These are phyloP conservation scores for Durusdinium trenchii DNA, from an alignment of 73 alveolate species.

Conservation along the genomic window DNA sequence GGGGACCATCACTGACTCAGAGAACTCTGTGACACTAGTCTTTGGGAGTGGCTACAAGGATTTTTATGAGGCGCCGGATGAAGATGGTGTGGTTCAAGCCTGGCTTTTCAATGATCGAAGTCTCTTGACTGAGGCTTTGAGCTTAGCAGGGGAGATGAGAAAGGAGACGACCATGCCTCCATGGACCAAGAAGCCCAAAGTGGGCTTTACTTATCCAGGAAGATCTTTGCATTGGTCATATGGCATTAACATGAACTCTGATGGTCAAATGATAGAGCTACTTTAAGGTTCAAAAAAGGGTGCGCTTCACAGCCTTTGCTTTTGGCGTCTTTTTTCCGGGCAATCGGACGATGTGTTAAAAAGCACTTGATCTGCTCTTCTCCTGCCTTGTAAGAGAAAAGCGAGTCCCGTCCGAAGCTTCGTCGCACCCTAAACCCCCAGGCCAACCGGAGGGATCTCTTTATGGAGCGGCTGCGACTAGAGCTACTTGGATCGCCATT, in stretches of 20 bases:
- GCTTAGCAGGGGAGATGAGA: background rate
- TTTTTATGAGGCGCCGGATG: conserved; percentile 49
- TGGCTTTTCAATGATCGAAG: conserved; percentile 65
- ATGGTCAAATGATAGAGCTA: conserved; percentile 9
- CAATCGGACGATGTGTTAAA: too few relatives aligned
- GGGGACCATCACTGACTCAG: background rate
- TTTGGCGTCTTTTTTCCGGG: too few relatives aligned
- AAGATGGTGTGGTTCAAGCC: background rate
- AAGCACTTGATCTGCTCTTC: too few relatives aligned
- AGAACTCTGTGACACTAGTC: background rate
- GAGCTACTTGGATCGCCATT: conserved; percentile 65
- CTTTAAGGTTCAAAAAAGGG: background rate
- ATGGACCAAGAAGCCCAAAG: background rate
- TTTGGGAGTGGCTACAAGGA: conserved; percentile 49
- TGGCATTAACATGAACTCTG: background rate
- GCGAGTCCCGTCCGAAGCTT: too few relatives aligned
- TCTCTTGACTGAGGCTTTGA: conserved; percentile 10
- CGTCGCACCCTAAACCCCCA: too few relatives aligned
- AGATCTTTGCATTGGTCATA: conserved; percentile 81
- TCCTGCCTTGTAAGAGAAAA: too few relatives aligned
- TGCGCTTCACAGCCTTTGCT: too few relatives aligned
- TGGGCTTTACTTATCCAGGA: background rate
- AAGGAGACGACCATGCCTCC: background rate
- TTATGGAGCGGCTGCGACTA: conserved; percentile 61
- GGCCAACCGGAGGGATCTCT: conserved; percentile 69